These are phyloP conservation scores for Colletotrichum graminicola DNA, from an alignment of 2,329 filamentous ascomycete genomes.

Conservation along the genomic window DNA sequence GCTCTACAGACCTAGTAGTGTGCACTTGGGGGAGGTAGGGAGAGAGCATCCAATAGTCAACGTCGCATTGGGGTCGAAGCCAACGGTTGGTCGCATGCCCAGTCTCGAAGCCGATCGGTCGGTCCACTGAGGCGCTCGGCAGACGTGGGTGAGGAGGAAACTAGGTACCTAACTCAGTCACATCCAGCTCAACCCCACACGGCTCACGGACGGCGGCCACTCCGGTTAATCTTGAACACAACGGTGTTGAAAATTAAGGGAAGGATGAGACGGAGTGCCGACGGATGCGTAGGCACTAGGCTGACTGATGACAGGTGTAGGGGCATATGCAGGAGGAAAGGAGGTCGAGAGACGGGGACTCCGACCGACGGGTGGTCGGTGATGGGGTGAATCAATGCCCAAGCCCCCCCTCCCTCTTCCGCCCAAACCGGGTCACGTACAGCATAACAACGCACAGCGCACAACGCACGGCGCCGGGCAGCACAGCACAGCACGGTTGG, in stretches of 20 bases:
- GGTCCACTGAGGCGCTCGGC: not conserved
- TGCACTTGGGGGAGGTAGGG: not conserved
- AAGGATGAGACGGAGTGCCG: not conserved
- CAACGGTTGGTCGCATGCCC: constrained; percentile 11
- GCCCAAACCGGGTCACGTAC: not conserved
- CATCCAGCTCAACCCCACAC: constrained; percentile 4
- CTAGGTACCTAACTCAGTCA: not conserved
- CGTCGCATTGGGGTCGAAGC: constrained; percentile 31
- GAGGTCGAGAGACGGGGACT: constrained; percentile 26
- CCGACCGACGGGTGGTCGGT: constrained; percentile 5
- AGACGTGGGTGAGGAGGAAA: not conserved
- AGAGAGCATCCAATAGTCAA: not conserved
- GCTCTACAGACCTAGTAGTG: too few relatives aligned
- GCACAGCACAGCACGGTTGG: not conserved
- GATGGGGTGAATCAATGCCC: not conserved
- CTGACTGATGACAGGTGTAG: constrained; percentile 6
- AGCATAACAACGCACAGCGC: not conserved
- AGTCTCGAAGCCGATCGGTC: constrained; percentile 17
- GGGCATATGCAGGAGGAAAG: constrained; percentile 18
- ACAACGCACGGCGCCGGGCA: not conserved
- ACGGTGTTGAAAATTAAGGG: not conserved
- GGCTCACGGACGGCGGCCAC: not conserved
- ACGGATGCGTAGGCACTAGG: not conserved
- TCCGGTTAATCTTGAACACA: not conserved
- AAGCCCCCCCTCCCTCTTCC: too few relatives aligned